A percentile compares a stretch with the other conserved stretches of the same genome.
These are phyloP conservation scores for Puccinia hordei DNA, from an alignment of 1,284 basidiomycete genomes.

Conservation along the genomic window DNA sequence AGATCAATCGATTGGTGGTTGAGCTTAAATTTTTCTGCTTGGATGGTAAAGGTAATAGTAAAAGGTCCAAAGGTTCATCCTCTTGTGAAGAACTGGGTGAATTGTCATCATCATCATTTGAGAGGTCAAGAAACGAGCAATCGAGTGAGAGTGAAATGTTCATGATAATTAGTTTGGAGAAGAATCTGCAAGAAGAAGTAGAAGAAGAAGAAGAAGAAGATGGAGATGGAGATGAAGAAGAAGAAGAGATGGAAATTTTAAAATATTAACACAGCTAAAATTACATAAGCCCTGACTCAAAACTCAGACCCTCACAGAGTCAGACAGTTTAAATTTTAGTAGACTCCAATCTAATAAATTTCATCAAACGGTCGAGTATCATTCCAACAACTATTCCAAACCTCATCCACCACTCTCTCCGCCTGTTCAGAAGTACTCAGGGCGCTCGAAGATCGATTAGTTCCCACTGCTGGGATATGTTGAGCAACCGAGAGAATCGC, in stretches of 20 bases:
- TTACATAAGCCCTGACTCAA: no score
- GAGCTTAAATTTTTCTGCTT: no score
- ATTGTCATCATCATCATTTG: neutral
- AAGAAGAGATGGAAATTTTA: no score
- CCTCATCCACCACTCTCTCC: constrained; percentile 38
- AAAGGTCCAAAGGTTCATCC: constrained; percentile 10
- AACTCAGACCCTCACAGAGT: no score
- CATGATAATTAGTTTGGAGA: no score
- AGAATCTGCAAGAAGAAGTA: no score
- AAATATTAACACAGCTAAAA: no score
- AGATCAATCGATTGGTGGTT: no score
- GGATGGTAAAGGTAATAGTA: neutral
- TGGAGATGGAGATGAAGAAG: no score
- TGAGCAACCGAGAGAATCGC: constrained; percentile 39
- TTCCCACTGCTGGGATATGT: constrained; percentile 11
- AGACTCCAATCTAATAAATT: constrained; percentile 42
- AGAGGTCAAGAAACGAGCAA: constrained; percentile 23
- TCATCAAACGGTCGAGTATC: constrained; percentile 50
- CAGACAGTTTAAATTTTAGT: no score
- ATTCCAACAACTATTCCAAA: constrained; percentile 50
- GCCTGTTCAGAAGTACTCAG: constrained; percentile 16
- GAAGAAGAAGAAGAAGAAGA: neutral
- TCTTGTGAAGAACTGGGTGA: constrained; percentile 23
- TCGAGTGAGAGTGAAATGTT: neutral
- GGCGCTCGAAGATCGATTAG: neutral